A percentile compares a stretch with the other conserved stretches of the same genome.
These are phyloP conservation scores for Hyparrhenia diplandra DNA, from an alignment of 176 grass and related monocot genomes.

Conservation along the genomic window DNA sequence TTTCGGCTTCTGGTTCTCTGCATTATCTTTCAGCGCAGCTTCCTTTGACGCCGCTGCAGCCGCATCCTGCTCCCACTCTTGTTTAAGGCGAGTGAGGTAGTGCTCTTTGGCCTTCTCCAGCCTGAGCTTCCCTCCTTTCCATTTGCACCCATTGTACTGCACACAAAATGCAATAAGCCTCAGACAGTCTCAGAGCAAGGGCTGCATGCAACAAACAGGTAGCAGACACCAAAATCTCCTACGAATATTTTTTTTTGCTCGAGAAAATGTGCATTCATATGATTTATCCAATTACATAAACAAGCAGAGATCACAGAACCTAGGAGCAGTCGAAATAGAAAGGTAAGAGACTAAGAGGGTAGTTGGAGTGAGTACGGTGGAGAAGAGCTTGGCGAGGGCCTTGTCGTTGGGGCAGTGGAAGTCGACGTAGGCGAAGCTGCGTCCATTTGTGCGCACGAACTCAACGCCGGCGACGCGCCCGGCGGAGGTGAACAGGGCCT, in stretches of 20 bases:
- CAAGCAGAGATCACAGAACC: neutral
- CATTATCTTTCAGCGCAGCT: constrained; percentile 6
- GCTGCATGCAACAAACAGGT: neutral
- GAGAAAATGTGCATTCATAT: neutral
- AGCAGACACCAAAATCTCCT: neutral
- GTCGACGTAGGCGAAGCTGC: constrained; percentile 80
- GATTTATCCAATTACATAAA: neutral
- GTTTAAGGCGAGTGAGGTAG: constrained; percentile 62
- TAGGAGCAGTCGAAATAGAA: neutral
- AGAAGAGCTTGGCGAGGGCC: constrained; percentile 74
- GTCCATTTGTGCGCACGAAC: constrained; percentile 58
- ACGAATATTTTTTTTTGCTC: neutral
- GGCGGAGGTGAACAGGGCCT: constrained; percentile 51
- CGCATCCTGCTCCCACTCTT: constrained; percentile 77
- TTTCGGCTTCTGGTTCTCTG: constrained; percentile 27
- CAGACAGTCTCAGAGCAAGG: neutral
- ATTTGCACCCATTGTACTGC: constrained; percentile 94
- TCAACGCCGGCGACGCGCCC: constrained; percentile 57
- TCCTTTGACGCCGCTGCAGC: constrained; percentile 14
- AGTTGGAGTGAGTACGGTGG: constrained; percentile 35
- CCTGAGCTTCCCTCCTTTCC: constrained; percentile 86
- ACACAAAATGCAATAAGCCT: constrained; percentile 1
- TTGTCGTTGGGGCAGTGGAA: constrained; percentile 75
- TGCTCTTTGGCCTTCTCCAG: constrained; percentile 96
- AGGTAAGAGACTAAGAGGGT: neutral